A percentile compares a stretch with the other conserved stretches of the same genome.
These are phyloP conservation scores for Penicillium steckii DNA, from an alignment of 495 filamentous ascomycete species.

Conservation along the genomic window DNA sequence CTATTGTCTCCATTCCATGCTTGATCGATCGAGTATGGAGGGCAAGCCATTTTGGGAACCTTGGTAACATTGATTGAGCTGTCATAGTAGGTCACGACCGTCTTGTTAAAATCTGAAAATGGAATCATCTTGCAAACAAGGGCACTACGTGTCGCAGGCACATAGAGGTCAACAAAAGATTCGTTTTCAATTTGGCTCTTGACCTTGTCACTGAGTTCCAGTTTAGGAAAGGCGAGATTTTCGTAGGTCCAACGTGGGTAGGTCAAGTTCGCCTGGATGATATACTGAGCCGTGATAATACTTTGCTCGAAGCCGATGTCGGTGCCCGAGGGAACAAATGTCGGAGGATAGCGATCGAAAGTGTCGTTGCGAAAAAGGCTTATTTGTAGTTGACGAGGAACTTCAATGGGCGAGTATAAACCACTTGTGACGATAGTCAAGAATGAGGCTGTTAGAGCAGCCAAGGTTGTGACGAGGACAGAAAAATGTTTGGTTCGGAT, in stretches of 20 bases:
- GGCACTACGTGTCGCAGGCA: background rate
- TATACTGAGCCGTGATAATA: background rate
- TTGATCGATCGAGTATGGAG: background rate
- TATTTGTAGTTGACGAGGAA: background rate
- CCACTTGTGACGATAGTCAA: conserved; percentile 12
- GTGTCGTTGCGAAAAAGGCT: conserved; percentile 4
- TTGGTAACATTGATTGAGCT: too few species aligned
- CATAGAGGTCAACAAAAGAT: background rate
- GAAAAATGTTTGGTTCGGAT: conserved; percentile 3
- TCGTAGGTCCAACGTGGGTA: conserved; percentile 11
- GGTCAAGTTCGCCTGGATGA: conserved; percentile 2
- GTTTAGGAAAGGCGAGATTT: conserved; percentile 10
- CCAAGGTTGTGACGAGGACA: conserved; percentile 7
- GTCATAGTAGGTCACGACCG: too few species aligned
- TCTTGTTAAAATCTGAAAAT: too few species aligned
- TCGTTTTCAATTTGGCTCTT: background rate
- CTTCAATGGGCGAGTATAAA: conserved; percentile 9
- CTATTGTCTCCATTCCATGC: background rate
- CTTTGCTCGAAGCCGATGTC: background rate
- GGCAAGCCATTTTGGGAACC: background rate
- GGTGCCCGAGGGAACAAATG: background rate
- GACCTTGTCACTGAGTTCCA: background rate
- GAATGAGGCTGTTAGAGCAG: conserved; percentile 4
- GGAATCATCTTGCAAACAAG: background rate
- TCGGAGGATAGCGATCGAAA: background rate